Evolutionary conservation across 495 filamentous ascomycete species (phyloP).

Genomic region (Penicillium samsonianum): DNA sequence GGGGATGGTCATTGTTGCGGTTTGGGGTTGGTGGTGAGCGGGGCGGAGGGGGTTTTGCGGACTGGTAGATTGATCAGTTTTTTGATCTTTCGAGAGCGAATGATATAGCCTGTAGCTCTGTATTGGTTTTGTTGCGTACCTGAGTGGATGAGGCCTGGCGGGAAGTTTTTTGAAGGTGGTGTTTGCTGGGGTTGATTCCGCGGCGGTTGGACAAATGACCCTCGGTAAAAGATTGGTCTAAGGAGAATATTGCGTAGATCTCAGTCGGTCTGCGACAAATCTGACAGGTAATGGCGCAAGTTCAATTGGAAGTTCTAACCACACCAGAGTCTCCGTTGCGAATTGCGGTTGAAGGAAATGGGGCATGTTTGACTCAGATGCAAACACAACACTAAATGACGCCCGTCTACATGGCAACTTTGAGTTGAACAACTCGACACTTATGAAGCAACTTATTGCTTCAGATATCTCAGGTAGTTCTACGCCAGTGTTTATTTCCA

Average conservation of each 20-base stretch:
- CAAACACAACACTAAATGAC: conserved; percentile 34
- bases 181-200: background rate
- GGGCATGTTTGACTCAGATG: conserved; percentile 39
- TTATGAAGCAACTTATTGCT: background rate
- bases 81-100: background rate
- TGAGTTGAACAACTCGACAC: conserved; percentile 1
- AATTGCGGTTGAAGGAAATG: conserved; percentile 19
- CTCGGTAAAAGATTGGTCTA: background rate
- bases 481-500: background rate
- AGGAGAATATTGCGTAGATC: background rate
- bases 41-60: background rate
- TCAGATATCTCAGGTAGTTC: background rate
- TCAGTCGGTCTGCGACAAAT: background rate
- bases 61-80: background rate
- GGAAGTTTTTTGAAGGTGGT: conserved; percentile 29
- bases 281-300: conserved; percentile 3
- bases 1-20: conserved; percentile 73
- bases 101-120: background rate
- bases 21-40: background rate
- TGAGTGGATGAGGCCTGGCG: conserved; percentile 13
- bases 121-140: conserved; percentile 14
- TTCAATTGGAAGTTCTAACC: conserved; percentile 10
- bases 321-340: conserved; percentile 1
- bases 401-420: conserved; percentile 28
- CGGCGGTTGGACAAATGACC: background rate